phyloP scores from a whole-genome alignment of 805 yeast species.

The Starmerella tilneyi region DNA sequence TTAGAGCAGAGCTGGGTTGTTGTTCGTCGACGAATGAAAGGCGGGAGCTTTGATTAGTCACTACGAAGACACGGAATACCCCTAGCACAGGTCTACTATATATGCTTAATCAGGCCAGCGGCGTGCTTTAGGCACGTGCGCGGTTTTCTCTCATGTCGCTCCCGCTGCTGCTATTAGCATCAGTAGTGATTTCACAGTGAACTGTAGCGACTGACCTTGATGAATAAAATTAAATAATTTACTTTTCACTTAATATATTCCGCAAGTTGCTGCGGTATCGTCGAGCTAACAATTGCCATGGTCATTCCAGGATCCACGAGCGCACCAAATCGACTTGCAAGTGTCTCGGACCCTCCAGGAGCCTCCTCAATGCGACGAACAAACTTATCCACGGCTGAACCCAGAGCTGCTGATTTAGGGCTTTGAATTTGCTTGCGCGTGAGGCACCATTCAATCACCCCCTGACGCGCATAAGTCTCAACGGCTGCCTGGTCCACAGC shows the following conservation, averaged over 20 bases:
- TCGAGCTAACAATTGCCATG: conserved; percentile 9
- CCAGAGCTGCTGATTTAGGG: conserved; percentile 13
- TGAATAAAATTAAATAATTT: background rate
- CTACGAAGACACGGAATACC: background rate
- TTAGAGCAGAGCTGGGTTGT: conserved; percentile 4
- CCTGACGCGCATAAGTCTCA: conserved; percentile 40
- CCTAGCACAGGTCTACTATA: background rate
- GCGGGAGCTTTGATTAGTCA: background rate
- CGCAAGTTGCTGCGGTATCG: conserved; percentile 2
- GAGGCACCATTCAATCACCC: conserved; percentile 58
- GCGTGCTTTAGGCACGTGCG: too few relatives aligned
- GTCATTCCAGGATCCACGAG: conserved; percentile 13
- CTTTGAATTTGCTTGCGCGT: conserved; percentile 29
- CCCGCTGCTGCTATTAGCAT: too few relatives aligned
- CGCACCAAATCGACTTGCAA: conserved; percentile 20
- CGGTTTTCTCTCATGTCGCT: too few relatives aligned
- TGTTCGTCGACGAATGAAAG: conserved; percentile 4
- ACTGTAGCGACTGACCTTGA: too few relatives aligned
- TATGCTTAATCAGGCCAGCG: too few relatives aligned
- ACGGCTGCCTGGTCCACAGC: conserved; percentile 44
- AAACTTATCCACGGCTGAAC: conserved; percentile 13
- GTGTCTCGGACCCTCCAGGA: conserved; percentile 14
- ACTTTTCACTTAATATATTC: conserved; percentile 1
- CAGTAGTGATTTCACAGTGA: too few relatives aligned
- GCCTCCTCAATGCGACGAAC: conserved; percentile 19